Base-by-base conservation (phyloP, 2,329 filamentous ascomycete species). In the Trichoderma sp. region DNA sequence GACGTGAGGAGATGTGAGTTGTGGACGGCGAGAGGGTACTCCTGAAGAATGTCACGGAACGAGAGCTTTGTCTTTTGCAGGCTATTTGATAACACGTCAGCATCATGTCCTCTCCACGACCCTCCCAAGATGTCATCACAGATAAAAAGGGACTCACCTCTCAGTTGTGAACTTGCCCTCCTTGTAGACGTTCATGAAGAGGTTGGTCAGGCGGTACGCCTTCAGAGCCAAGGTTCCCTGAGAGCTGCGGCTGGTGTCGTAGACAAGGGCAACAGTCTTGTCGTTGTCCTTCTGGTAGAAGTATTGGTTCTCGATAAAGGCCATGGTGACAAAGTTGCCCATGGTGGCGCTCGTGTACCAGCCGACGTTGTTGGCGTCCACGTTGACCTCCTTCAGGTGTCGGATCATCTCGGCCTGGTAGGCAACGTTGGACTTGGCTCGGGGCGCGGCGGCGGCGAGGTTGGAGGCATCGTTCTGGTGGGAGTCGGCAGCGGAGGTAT, bases 281-380 rank as follows among this genome's bases (percentile, higher is more conserved):
- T 95, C 92, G 77, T 97, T 96, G 73, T 96, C 92, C 79, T 92
- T 95, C 83, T 99, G 95, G 83, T 97, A 98, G 82, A 93, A 91
- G 81, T 88, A 93, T 80, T 97, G 93, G 83, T 98, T 99, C 85
- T 99, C 95, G 79, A 99, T 91, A 76, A 97, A 93, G 83, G 90
- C 91, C 76, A 90, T 79, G 83, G 93, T 97, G 83, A 98, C 85
- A 73, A 98, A 98, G 84, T 97, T 98, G 79, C 95, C 95, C 91
- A 99, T 96, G 78, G 93, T 97, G 69, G 93, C 92, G 82, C 93
- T 97, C 66, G 93, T 97, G 82, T 99, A 99, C 93, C 93, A 99
- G 74, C 95, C 95, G 67, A 96, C 92, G 74, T 92, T 96, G 83
- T 98, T 97, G 70, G 95, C 95, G 78, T 99, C 95, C 67, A 98